These are phyloP conservation scores for Tolypocladium ophioglossoides DNA, from an alignment of 2,329 filamentous ascomycete species.

Conservation along the genomic window DNA sequence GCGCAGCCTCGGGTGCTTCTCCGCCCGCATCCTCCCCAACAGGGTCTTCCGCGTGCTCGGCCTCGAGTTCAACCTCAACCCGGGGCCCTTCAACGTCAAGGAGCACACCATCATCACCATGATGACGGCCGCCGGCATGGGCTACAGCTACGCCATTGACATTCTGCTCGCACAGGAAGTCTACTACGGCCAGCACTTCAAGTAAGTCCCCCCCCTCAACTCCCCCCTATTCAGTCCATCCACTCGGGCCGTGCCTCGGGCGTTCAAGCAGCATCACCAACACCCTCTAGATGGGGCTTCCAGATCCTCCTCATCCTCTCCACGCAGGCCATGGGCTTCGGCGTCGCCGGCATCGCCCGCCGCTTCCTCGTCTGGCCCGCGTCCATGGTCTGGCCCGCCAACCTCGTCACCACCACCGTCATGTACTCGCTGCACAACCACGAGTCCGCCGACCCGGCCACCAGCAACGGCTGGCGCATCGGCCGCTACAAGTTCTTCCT, in stretches of 20 bases:
- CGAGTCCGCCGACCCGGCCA: slow-evolving; percentile 35
- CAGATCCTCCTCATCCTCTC: slow-evolving; percentile 49
- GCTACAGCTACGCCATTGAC: slow-evolving; percentile 26
- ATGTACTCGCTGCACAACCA: slow-evolving; percentile 57
- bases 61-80: slow-evolving; percentile 23
- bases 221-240: neutral
- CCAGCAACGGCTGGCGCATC: slow-evolving; percentile 46
- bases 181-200: slow-evolving; percentile 40
- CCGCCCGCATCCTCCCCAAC: slow-evolving; percentile 20
- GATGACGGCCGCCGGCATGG: slow-evolving; percentile 26
- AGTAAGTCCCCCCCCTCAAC: slow-evolving; percentile 8
- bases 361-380: slow-evolving; percentile 51
- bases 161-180: slow-evolving; percentile 29
- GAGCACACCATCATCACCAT: slow-evolving; percentile 37
- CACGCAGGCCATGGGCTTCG: slow-evolving; percentile 53
- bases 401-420: slow-evolving; percentile 49
- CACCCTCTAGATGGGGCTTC: slow-evolving; percentile 27
- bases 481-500: slow-evolving; percentile 46
- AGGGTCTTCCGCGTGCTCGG: slow-evolving; percentile 20
- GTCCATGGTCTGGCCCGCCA: slow-evolving; percentile 54
- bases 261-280: no score
- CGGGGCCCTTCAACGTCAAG: slow-evolving; percentile 33
- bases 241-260: no score
- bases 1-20: slow-evolving; percentile 16
- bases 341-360: slow-evolving; percentile 47